phyloP scores from a whole-genome alignment of 1,284 basidiomycete genomes.

The Cryptococcus sp. region DNA sequence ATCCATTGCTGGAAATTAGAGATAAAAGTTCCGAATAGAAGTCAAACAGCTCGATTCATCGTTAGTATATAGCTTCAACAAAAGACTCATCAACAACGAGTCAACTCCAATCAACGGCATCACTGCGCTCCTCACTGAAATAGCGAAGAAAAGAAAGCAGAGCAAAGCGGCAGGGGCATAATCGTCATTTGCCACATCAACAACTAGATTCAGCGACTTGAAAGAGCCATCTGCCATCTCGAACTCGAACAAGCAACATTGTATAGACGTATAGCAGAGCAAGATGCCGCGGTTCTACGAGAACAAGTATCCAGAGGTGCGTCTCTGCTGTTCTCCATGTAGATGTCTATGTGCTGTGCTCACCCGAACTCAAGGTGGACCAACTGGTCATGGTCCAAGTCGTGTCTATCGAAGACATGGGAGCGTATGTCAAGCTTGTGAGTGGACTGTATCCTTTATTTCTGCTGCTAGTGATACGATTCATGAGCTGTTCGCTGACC shows the following conservation, averaged over 20 bases:
- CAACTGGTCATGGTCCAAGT: slow-evolving; percentile 99
- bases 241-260: no score
- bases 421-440: slow-evolving; percentile 97
- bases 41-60: no score
- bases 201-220: neutral
- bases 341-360: slow-evolving; percentile 1
- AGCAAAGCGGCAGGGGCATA: neutral
- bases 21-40: no score
- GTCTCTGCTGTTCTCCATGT: neutral
- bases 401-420: slow-evolving; percentile 99
- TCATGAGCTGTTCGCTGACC: no score
- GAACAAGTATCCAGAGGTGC: slow-evolving; percentile 57
- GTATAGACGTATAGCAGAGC: neutral
- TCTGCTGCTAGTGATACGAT: no score
- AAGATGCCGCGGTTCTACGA: slow-evolving; percentile 54
- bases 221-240: no score
- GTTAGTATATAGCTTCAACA: no score
- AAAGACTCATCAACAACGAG: no score
- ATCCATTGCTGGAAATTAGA: no score
- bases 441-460: slow-evolving; percentile 42
- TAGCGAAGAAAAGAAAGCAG: no score
- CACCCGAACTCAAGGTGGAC: slow-evolving; percentile 64
- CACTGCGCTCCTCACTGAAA: no score
- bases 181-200: neutral
- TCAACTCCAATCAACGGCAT: no score